Conservation (phyloP, 352 stramenopile species). For the Phytophthora pisi region DNA sequence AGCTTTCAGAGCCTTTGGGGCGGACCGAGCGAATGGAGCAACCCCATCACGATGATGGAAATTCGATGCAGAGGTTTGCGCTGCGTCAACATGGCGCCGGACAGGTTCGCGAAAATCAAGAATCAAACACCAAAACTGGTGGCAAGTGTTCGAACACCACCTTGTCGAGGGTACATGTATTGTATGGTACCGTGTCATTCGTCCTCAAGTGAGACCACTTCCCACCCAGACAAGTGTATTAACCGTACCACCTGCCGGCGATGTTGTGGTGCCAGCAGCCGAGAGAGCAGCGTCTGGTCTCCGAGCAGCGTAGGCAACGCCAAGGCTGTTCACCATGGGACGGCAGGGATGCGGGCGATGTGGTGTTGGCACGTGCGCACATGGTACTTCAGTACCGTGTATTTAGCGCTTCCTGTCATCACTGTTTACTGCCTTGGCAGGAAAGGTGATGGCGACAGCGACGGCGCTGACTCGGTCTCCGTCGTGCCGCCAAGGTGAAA, state of each 20-base stretch:
- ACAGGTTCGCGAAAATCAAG: conserved; percentile 8
- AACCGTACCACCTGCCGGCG: conserved; percentile 21
- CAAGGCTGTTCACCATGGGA: background rate
- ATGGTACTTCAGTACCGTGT: no score
- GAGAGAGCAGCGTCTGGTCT: conserved; percentile 24
- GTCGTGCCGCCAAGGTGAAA: background rate
- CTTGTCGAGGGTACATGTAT: background rate
- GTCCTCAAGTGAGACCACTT: conserved; percentile 21
- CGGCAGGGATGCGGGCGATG: background rate
- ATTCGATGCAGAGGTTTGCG: conserved; percentile 15
- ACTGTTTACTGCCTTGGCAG: background rate
- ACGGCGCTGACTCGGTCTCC: background rate
- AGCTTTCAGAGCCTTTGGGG: background rate
- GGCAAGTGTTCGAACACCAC: conserved; percentile 10
- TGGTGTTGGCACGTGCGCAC: no score
- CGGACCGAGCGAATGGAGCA: conserved; percentile 3
- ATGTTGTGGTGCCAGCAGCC: conserved; percentile 21
- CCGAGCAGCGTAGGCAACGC: conserved; percentile 14
- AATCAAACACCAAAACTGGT: conserved; percentile 15
- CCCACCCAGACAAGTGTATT: conserved; percentile 5
- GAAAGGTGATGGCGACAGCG: no score
- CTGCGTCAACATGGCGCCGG: conserved; percentile 18
- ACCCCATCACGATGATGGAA: conserved; percentile 2
- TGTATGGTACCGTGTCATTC: background rate
- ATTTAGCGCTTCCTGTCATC: conserved; percentile 2